Base-by-base conservation (phyloP, 345 rosid species). In the Gynandropsis gynandra region DNA sequence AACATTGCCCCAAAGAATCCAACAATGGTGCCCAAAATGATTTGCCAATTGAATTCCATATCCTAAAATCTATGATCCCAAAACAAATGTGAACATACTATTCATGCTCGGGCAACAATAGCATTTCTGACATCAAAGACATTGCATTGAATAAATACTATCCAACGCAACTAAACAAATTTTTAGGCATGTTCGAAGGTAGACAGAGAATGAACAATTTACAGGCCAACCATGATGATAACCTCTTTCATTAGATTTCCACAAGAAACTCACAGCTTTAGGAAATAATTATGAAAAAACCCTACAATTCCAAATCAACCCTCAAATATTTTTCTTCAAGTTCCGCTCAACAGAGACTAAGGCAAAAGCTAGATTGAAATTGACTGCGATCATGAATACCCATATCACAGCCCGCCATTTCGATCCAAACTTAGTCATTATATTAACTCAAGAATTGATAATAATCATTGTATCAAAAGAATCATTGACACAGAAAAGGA, bases 1-100 rank as follows among this genome's bases (percentile, higher is more conserved):
- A 76, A 89, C 3, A 95, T 89, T 11, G 97, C 97, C 29, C 92
- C 97, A 24, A 79, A 69, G 83, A 88, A 85, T 56, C 95, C 92
- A 65, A 88, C 19, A 41, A 76, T 46, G 13, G 75, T 63, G 21
- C 92, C 95, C 63, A 76, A 0, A 17, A 82, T 72, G 42, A 80
- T 79, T 79, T 66, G 72, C 92, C 92, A 89, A 17, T 74, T 76
- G 56, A 89, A 72, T 76, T 80, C 72, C 83, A 79, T 64, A 13
- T 74, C 92, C 95, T 88, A 74, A 1, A 24, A 47, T 20, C 12
- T 15, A 39, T 29, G 1, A 29, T 2, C 9, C 15, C 39, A 14
- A 50, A 12, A 40, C 11, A 9, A 4, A 29, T 2, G 37, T 24
- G 29, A 24, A 24, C 29, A 42, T 42, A 2, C 6, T 7, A 7